Base-by-base conservation (phyloP, 2,329 filamentous ascomycete species). In the Cladosporium sp. region DNA sequence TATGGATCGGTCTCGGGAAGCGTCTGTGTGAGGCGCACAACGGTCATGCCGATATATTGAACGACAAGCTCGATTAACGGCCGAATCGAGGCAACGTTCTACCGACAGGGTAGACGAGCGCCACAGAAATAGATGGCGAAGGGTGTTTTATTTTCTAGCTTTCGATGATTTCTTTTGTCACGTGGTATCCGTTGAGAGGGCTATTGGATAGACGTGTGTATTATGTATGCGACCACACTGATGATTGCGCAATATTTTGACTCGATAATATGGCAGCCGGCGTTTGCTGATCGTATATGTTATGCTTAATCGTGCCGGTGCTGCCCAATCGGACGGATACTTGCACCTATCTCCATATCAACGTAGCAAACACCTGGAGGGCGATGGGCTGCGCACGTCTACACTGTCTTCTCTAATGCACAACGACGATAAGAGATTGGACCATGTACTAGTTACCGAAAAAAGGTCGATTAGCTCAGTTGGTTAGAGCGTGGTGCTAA, bases 401-500 rank as follows among this genome's bases (percentile, higher is more conserved):
- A 24, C 24, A 24, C 24, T 24, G 24, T 24, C 24, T 24, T 24
- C 24, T 24, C 24, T 24, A 2, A 24, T 24, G 24, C 24, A 24
- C 24, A 24, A 24, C 24, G 24, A 24, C 24, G 1, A 24, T 24
- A 24, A 24, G 1, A 24, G 24, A 24, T 24, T 24, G 24, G 24
- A 24, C 24, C 24, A 24, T 24, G 24, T 24, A 24, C 24, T 24
- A 24, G 24, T 24, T 24, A 24, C 24, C 24, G 24, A 24, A 24
- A 24, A 24, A 24, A 24, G 57, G 57, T 59, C 34, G 34, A 41
- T 59, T 59, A 59, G 57, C 57, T 59, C 57, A 59, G 57, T 59
- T 59, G 59, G 59, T 62, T 62, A 62, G 59, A 62, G 59, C 59
- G 59, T 62, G 59, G 59, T 62, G 59, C 59, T 62, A 62, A 62